Evolutionary conservation across 106 monocot species (phyloP).

Genomic region (Posidonia australis): DNA sequence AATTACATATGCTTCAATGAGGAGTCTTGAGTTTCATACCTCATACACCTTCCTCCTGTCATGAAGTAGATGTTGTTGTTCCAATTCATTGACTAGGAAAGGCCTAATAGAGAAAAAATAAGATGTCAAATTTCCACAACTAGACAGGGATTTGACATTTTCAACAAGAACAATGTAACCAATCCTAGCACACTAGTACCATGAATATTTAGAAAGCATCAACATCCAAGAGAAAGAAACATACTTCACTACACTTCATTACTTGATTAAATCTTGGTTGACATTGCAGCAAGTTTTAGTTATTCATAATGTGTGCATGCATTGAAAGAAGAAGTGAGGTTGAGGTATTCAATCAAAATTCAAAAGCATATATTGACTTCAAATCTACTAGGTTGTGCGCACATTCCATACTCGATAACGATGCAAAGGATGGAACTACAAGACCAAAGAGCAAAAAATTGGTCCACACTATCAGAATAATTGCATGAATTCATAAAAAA

Average conservation of each 20-base stretch:
- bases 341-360: not conserved
- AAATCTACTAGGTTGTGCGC: not conserved
- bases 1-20: too few species aligned
- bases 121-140: not conserved
- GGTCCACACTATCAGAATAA: too few species aligned
- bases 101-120: slow-evolving; percentile 37
- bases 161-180: slow-evolving; percentile 4
- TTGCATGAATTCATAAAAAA: too few species aligned
- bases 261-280: too few species aligned
- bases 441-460: too few species aligned
- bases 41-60: slow-evolving; percentile 97
- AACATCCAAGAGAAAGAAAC: not conserved
- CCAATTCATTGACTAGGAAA: slow-evolving; percentile 90
- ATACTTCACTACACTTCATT: too few species aligned
- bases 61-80: slow-evolving; percentile 89
- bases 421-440: too few species aligned
- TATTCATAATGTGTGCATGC: not conserved
- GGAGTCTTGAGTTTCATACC: slow-evolving; percentile 35
- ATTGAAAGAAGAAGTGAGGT: not conserved
- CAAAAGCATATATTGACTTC: not conserved
- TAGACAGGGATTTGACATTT: not conserved
- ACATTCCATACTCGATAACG: not conserved
- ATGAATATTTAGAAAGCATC: not conserved
- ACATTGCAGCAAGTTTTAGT: too few species aligned
- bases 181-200: too few species aligned